These are phyloP conservation scores for Boletus rubroflammeus DNA, from an alignment of 768 basidiomycete genomes.

Conservation along the genomic window DNA sequence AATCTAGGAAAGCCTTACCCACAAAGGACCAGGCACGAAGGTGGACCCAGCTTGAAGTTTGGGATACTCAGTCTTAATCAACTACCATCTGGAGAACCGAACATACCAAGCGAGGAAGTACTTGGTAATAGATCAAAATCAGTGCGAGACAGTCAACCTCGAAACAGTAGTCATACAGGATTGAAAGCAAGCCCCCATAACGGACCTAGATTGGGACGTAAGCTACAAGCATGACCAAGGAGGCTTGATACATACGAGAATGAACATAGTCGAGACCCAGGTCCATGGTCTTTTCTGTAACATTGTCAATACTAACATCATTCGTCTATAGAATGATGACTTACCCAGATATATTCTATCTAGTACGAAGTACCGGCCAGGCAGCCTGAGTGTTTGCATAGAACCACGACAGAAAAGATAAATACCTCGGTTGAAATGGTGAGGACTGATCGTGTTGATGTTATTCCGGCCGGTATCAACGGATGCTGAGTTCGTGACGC, in stretches of 20 bases:
- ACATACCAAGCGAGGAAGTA: not conserved
- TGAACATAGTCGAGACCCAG: not conserved
- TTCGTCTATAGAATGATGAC: not conserved
- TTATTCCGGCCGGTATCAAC: not conserved
- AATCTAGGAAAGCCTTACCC: not conserved
- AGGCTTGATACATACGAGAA: not conserved
- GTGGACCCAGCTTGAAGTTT: not conserved
- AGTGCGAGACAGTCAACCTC: not conserved
- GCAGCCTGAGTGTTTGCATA: not conserved
- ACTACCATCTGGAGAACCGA: not conserved
- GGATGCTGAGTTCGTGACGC: not conserved
- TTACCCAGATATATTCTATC: constrained; percentile 9
- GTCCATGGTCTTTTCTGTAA: not conserved
- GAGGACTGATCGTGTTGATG: not conserved
- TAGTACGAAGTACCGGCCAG: not conserved
- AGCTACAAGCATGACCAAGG: too few relatives aligned
- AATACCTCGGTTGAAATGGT: constrained; percentile 6
- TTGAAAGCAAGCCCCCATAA: constrained; percentile 3
- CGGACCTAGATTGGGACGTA: constrained; percentile 1
- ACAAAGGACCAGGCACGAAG: constrained; percentile 6
- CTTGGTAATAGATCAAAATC: not conserved
- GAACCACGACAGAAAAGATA: not conserved
- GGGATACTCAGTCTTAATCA: not conserved
- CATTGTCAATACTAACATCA: not conserved
- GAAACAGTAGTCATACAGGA: not conserved